These are phyloP conservation scores for Kuraishia floccosa DNA, from an alignment of 805 yeast genomes.

Conservation along the genomic window DNA sequence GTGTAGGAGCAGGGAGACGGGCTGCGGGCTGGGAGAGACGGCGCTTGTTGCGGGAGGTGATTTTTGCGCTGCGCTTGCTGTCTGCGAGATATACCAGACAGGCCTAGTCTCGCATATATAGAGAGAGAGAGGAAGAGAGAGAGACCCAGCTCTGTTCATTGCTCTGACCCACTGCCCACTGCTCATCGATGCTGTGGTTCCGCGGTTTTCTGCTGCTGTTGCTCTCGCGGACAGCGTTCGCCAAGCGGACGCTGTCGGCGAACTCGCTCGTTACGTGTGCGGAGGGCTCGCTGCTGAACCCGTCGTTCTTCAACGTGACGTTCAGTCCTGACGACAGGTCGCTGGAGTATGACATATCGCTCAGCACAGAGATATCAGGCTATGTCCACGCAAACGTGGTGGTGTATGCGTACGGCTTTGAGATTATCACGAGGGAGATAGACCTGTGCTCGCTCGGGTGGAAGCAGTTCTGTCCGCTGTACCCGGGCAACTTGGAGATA, in stretches of 20 bases:
- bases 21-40: too few relatives aligned
- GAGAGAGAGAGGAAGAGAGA: too few relatives aligned
- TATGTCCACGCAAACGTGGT: constrained; percentile 58
- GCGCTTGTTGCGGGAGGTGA: too few relatives aligned
- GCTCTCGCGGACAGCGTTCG: too few relatives aligned
- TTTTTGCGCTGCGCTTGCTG: too few relatives aligned
- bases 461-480: constrained; percentile 86
- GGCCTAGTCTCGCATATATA: too few relatives aligned
- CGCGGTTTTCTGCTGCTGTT: too few relatives aligned
- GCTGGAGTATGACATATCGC: constrained; percentile 55
- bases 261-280: constrained; percentile 80
- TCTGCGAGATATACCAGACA: too few relatives aligned
- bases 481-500: constrained; percentile 71
- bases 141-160: too few relatives aligned
- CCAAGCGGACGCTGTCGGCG: constrained; percentile 49
- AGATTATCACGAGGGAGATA: constrained; percentile 43
- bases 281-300: constrained; percentile 63
- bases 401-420: constrained; percentile 82
- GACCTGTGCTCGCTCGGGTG: constrained; percentile 60
- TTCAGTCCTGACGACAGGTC: constrained; percentile 66
- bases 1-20: too few relatives aligned
- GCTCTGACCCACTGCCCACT: too few relatives aligned
- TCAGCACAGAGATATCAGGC: constrained; percentile 58
- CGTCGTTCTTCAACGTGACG: constrained; percentile 61
- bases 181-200: too few relatives aligned